Conservation (phyloP, 2,329 filamentous ascomycete species). For the Aspergillus latus region DNA sequence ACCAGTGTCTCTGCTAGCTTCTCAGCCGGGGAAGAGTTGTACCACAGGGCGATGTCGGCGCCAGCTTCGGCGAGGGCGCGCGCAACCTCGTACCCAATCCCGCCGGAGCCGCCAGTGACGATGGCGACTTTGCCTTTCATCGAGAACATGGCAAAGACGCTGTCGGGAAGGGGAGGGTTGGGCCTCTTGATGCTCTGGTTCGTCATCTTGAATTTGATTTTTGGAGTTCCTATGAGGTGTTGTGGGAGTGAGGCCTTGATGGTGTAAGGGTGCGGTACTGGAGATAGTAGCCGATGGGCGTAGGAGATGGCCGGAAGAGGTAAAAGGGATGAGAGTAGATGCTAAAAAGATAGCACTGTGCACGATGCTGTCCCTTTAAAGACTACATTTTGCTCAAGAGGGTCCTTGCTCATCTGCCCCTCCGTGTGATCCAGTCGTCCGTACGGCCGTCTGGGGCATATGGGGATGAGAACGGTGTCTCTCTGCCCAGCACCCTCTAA, state of each 20-base stretch:
- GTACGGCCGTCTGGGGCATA: neutral
- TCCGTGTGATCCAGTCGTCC: neutral
- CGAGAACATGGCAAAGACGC: conserved; percentile 55
- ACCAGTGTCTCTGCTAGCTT: neutral
- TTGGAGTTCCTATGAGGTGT: too few species aligned
- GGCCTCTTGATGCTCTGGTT: neutral
- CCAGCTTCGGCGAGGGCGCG: conserved; percentile 67
- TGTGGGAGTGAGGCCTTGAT: too few species aligned
- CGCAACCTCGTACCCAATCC: conserved; percentile 66
- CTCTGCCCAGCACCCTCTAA: neutral
- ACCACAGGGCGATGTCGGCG: conserved; percentile 71
- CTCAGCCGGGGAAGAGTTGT: conserved; percentile 60
- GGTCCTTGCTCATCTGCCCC: too few species aligned
- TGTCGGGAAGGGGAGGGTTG: neutral
- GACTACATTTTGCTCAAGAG: too few species aligned
- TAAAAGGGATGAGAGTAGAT: neutral
- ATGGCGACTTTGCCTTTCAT: conserved; percentile 69
- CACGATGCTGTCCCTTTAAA: too few species aligned
- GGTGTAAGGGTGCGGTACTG: too few species aligned
- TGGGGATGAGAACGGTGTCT: too few species aligned
- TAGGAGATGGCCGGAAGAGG: too few species aligned
- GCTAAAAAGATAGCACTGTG: neutral
- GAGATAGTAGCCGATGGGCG: too few species aligned
- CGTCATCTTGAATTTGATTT: neutral
- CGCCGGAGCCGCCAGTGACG: conserved; percentile 67